Evolutionary conservation across 1,139 yeast species (phyloP).

Genomic region (Hyphopichia khmerensis): DNA sequence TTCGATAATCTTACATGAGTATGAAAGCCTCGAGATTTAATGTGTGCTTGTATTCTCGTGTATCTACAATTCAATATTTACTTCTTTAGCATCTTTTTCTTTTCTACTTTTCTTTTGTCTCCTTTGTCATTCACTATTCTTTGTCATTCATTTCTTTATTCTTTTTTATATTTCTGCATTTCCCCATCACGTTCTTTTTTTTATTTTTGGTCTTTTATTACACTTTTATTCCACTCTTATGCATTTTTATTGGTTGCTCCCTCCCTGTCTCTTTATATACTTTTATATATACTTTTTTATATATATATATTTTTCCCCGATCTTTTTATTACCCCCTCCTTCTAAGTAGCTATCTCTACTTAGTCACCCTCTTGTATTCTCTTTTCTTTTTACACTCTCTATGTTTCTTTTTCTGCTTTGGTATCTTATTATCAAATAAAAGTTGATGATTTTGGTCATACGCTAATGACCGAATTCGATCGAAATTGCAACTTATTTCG

Average conservation of each 20-base stretch:
- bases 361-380: too few relatives aligned
- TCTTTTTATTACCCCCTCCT: too few relatives aligned
- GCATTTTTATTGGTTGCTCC: too few relatives aligned
- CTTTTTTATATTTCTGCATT: neutral
- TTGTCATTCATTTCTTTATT: neutral
- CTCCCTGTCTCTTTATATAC: too few relatives aligned
- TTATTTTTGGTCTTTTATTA: neutral
- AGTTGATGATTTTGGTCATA: neutral
- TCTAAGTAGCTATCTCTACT: too few relatives aligned
- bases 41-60: neutral
- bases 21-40: neutral
- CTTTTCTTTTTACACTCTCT: too few relatives aligned
- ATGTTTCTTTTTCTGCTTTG: too few relatives aligned
- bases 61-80: neutral
- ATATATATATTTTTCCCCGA: too few relatives aligned
- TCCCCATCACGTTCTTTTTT: neutral
- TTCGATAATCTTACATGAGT: too few relatives aligned
- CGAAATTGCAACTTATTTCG: too few relatives aligned
- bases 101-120: neutral
- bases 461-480: too few relatives aligned
- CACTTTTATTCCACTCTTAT: neutral
- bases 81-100: neutral
- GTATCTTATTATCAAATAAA: neutral
- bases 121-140: neutral
- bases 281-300: too few relatives aligned